Base-by-base conservation (phyloP, 208 protist species). In the Porcisia deanei region DNA sequence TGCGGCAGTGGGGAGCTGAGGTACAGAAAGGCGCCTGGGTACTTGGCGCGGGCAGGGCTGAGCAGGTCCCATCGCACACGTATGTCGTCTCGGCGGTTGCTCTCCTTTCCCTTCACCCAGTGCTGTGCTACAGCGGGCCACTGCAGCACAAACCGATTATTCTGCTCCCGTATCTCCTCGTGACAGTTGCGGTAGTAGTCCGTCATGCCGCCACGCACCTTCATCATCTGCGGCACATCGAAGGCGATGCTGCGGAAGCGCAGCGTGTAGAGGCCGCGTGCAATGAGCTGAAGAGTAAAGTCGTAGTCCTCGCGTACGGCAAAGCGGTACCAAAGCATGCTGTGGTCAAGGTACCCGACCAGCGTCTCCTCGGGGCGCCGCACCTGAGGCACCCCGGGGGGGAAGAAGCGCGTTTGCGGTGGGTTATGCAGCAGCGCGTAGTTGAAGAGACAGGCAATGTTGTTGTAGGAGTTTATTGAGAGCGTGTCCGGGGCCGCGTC, bases 221-320 rank as follows among this genome's bases (percentile, higher is more conserved):
- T 93, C n/a, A 85, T 88, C 94, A 97, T 97, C 69, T 87, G 79
- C 1, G 94, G 94, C 0, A 91, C 91, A 20, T 90, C 85, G 77
- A 97, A 97, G 60, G 85, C 85, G 34, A 97, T 73, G 74, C 88
- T 93, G 63, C 90, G 82, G 69, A 96, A 95, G 34, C 94, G 91
- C 39, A 95, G 73, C 25, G 92, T 96, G 73, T 80, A 86, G 58
- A 94, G 75, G 3, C 92, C 92, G 14, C 88, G 84, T 3, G 80
- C 83, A 70, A 97, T 96, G 66, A 97, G 78, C 75, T 96, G 91
- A 58, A 97, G 75, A 0, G 89, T 94, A 80, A 96, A 95, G 82
- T 97, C 94, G 84, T 96, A 97, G 78, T 97, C 94, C 72, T 97
- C 92, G 4, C 92, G 91, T 10, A 96, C 87, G 61, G 84, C 82